A percentile compares a stretch with the other conserved stretches of the same genome.
Evolutionary conservation across 1,284 basidiomycete genomes (phyloP).

Genomic region (Sanghuangporus sanghuang): DNA sequence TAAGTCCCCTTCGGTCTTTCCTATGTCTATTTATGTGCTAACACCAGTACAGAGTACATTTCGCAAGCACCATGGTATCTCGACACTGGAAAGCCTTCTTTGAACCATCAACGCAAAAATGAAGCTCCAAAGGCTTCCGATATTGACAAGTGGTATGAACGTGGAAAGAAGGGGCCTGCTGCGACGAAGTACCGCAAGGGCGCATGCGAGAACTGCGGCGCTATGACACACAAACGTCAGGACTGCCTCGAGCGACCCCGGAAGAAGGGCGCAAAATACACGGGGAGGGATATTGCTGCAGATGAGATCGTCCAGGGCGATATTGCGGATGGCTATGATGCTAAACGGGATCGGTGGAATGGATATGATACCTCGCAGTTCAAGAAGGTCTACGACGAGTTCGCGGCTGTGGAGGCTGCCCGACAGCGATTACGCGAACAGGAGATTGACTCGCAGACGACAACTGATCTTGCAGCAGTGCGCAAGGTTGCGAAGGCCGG

Average conservation of each 20-base stretch:
- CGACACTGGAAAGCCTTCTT: conserved; percentile 84
- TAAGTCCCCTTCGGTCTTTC: conserved; percentile 35
- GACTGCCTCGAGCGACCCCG: conserved; percentile 97
- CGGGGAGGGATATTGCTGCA: conserved; percentile 83
- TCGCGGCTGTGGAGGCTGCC: conserved; percentile 89
- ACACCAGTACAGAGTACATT: conserved; percentile 67
- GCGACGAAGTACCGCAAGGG: conserved; percentile 97
- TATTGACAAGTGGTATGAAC: conserved; percentile 90
- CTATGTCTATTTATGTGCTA: conserved; percentile 9
- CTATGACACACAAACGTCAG: conserved; percentile 86
- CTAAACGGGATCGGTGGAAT: conserved; percentile 98
- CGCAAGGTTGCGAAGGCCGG: conserved; percentile 83
- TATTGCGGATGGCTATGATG: conserved; percentile 81
- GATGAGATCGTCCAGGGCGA: conserved; percentile 84
- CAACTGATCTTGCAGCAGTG: conserved; percentile 79
- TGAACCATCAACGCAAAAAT: conserved; percentile 89
- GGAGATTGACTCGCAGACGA: conserved; percentile 94
- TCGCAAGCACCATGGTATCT: conserved; percentile 99
- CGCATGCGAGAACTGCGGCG: conserved; percentile 98
- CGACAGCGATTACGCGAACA: conserved; percentile 89
- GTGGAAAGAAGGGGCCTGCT: conserved; percentile 84
- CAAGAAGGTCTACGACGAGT: conserved; percentile 86
- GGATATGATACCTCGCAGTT: conserved; percentile 92
- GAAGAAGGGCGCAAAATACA: conserved; percentile 93
- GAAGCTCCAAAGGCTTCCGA: conserved; percentile 64